Conservation (phyloP, 169 alveolate genomes). For the Ichthyophthirius multifiliis region DNA sequence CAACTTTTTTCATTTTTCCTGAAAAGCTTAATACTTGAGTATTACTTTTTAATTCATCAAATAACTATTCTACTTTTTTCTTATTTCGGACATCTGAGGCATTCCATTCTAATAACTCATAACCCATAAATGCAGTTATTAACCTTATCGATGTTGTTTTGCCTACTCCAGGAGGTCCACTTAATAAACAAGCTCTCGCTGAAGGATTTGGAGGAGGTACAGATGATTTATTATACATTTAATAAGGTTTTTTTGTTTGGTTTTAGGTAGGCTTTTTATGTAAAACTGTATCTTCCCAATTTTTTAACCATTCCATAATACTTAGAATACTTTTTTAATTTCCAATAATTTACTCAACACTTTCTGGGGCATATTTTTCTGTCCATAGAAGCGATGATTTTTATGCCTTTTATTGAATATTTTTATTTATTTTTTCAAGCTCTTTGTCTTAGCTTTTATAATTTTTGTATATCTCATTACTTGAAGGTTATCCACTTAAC, state of each 20-base stretch:
- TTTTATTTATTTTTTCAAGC: no score
- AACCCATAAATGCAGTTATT: conserved; percentile 88
- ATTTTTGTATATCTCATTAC: no score
- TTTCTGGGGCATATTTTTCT: conserved; percentile 93
- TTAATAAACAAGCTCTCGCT: conserved; percentile 91
- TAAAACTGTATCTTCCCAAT: conserved; percentile 91
- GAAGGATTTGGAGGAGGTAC: conserved; percentile 32
- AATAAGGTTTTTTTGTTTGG: conserved; percentile 21
- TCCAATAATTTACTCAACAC: conserved; percentile 90
- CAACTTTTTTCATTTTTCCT: conserved; percentile 46
- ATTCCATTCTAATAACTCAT: conserved; percentile 92
- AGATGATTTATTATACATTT: conserved; percentile 23
- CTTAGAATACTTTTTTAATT: conserved; percentile 83
- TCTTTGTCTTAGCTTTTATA: no score
- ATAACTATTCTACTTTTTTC: conserved; percentile 83
- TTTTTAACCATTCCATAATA: conserved; percentile 92
- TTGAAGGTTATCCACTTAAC: no score
- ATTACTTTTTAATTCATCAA: conserved; percentile 35
- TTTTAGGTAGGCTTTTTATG: conserved; percentile 49
- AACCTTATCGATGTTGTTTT: conserved; percentile 95
- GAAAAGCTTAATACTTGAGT: neutral
- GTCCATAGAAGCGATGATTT: conserved; percentile 78
- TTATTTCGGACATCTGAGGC: conserved; percentile 97
- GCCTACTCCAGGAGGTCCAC: conserved; percentile 99
- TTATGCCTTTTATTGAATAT: neutral